These are phyloP conservation scores for Scheffersomyces cryptocercus DNA, from an alignment of 1,139 yeast species.

Conservation along the genomic window DNA sequence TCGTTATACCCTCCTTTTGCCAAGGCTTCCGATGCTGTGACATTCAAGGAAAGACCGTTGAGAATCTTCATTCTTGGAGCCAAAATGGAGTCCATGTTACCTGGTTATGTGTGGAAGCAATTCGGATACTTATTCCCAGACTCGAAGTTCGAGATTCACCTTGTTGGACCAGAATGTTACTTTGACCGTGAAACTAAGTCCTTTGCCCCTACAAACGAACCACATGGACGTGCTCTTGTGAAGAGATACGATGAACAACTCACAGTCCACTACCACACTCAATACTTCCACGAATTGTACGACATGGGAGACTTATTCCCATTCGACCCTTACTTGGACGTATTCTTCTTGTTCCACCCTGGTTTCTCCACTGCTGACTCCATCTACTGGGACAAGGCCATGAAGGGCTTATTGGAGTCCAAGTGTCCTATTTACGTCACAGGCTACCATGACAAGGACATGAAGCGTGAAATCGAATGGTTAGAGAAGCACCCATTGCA, in stretches of 20 bases:
- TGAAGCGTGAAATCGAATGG: constrained; percentile 71
- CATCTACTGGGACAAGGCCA: constrained; percentile 76
- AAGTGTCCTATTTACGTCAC: constrained; percentile 92
- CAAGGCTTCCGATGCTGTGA: constrained; percentile 41
- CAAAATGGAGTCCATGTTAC: constrained; percentile 89
- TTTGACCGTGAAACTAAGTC: constrained; percentile 57
- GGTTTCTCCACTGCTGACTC: constrained; percentile 87
- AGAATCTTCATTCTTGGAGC: constrained; percentile 90
- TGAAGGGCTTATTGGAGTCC: constrained; percentile 85
- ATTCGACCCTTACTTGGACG: constrained; percentile 93
- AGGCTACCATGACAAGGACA: constrained; percentile 81
- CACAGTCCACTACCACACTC: constrained; percentile 79
- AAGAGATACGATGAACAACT: constrained; percentile 76
- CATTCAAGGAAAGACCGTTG: constrained; percentile 83
- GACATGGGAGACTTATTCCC: constrained; percentile 95
- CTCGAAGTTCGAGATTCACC: constrained; percentile 79
- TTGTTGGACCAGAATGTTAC: constrained; percentile 90
- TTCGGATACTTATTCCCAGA: constrained; percentile 83
- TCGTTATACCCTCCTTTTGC: constrained; percentile 77
- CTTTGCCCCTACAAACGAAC: constrained; percentile 38
- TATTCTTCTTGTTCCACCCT: constrained; percentile 92
- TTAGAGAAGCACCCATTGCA: constrained; percentile 57
- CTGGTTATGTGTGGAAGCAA: constrained; percentile 96
- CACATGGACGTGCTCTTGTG: constrained; percentile 61
- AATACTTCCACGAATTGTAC: constrained; percentile 86